Evolutionary conservation across 2,329 filamentous ascomycete species (phyloP).

Genomic region (Sarocladium brachiariae): DNA sequence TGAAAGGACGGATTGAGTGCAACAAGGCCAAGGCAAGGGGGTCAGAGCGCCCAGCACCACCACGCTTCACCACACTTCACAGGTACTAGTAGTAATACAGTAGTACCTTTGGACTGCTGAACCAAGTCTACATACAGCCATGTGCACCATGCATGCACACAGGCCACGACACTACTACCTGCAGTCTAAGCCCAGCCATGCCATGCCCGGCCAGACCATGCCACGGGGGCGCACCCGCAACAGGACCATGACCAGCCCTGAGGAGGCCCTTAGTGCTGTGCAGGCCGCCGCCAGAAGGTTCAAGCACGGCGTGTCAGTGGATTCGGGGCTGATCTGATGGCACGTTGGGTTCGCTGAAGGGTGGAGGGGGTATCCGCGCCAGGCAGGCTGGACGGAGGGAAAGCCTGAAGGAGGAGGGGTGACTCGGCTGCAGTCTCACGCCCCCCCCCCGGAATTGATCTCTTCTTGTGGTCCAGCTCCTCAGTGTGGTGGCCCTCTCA

Average conservation of each 20-base stretch:
- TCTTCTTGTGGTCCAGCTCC: not conserved
- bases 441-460: conserved; percentile 1
- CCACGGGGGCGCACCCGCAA: conserved; percentile 2
- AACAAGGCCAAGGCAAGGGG: conserved; percentile 7
- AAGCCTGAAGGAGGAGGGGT: not conserved
- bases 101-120: no score
- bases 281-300: not conserved
- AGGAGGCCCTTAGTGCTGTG: not conserved
- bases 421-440: conserved; percentile 4
- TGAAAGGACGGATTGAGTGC: not conserved
- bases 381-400: not conserved
- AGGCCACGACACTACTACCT: no score
- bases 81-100: no score
- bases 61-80: not conserved
- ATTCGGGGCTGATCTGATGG: conserved; percentile 2
- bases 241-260: not conserved
- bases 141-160: no score
- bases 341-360: conserved; percentile 1
- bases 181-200: no score
- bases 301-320: conserved; percentile 7
- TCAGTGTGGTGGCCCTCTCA: not conserved
- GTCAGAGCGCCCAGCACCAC: conserved; percentile 2
- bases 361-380: not conserved
- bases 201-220: not conserved
- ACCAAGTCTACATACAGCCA: no score